Evolutionary conservation across 768 basidiomycete genomes (phyloP).

Genomic region (Cystofilobasidium macerans): DNA sequence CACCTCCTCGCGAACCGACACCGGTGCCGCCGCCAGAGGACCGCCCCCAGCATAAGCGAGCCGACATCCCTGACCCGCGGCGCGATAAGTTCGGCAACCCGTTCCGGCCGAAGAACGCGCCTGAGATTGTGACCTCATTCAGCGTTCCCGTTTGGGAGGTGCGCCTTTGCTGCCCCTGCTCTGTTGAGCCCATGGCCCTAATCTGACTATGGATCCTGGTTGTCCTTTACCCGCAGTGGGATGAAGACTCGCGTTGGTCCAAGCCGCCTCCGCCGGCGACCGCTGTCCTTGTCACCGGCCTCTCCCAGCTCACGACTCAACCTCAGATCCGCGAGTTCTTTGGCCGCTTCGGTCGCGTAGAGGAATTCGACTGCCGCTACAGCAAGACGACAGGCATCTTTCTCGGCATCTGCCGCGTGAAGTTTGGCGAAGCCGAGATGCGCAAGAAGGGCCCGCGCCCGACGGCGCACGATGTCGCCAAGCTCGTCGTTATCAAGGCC

Average conservation of each 20-base stretch:
- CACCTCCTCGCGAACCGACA: neutral
- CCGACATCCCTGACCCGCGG: slow-evolving; percentile 10
- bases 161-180: neutral
- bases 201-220: neutral
- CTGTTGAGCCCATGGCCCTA: no score
- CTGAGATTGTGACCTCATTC: neutral
- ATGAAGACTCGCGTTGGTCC: slow-evolving; percentile 56
- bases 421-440: slow-evolving; percentile 40
- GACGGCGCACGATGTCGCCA: slow-evolving; percentile 54
- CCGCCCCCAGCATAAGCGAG: neutral
- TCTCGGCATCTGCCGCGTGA: slow-evolving; percentile 69
- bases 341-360: slow-evolving; percentile 50
- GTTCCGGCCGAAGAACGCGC: neutral
- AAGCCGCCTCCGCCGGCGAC: slow-evolving; percentile 52
- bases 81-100: neutral
- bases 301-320: slow-evolving; percentile 61
- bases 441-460: slow-evolving; percentile 26
- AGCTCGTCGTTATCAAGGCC: slow-evolving; percentile 53
- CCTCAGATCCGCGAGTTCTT: slow-evolving; percentile 58
- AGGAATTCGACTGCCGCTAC: slow-evolving; percentile 62
- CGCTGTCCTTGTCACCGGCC: slow-evolving; percentile 57
- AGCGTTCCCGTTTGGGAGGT: neutral
- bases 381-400: slow-evolving; percentile 69
- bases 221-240: slow-evolving; percentile 48
- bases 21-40: neutral